phyloP scores from a whole-genome alignment of 176 grass and related monocot species.

The Oryza meyeriana region DNA sequence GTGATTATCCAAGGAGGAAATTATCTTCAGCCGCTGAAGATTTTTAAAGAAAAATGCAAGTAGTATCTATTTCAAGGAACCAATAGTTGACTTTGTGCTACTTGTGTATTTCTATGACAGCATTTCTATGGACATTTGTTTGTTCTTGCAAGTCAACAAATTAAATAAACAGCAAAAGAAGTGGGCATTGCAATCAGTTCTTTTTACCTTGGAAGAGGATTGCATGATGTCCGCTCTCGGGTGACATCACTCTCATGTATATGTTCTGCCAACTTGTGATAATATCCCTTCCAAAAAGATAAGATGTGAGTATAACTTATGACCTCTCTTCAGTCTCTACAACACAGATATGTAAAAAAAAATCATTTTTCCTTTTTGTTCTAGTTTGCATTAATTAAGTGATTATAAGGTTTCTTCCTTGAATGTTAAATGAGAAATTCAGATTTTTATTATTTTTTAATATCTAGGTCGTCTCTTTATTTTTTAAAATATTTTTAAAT shows the following conservation, averaged over 20 bases:
- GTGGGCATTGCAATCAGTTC: not conserved
- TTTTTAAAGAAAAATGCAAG: not conserved
- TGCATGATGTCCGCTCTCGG: not conserved
- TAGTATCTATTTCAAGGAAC: not conserved
- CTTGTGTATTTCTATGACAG: not conserved
- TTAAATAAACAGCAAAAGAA: not conserved
- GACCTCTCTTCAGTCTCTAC: not conserved
- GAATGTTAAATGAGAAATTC: too few relatives aligned
- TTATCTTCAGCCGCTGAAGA: not conserved
- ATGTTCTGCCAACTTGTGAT: slow-evolving; percentile 3
- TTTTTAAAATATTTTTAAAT: too few relatives aligned
- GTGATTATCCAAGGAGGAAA: not conserved
- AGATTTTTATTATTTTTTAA: too few relatives aligned
- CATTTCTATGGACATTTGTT: not conserved
- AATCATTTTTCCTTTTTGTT: too few relatives aligned
- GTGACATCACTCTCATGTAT: not conserved
- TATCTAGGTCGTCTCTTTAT: too few relatives aligned
- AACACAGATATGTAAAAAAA: not conserved
- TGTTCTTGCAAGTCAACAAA: slow-evolving; percentile 17
- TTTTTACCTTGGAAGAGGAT: not conserved
- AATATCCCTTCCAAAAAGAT: not conserved
- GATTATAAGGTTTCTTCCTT: too few relatives aligned
- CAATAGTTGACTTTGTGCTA: not conserved
- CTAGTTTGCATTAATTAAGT: not conserved
- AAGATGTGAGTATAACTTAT: not conserved